Percentiles rank a stretch among this genome's conserved stretches.
Conservation (phyloP, 495 filamentous ascomycete genomes). For the Aspergillus ostianus region DNA sequence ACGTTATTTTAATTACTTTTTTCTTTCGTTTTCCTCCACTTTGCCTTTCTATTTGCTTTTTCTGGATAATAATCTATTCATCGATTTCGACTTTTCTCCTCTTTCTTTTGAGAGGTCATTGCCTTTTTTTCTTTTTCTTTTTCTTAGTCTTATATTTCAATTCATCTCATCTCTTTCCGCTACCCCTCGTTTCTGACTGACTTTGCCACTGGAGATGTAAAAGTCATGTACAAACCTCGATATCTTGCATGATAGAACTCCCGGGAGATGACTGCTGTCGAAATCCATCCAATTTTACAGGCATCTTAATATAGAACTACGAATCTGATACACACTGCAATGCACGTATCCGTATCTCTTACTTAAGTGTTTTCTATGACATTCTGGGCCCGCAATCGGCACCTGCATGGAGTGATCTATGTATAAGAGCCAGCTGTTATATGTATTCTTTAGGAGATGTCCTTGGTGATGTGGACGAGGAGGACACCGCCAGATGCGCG, state of each 20-base stretch:
- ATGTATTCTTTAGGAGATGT: slow-evolving; percentile 21
- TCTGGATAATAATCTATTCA: neutral
- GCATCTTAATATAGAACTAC: neutral
- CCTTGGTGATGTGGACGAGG: slow-evolving; percentile 67
- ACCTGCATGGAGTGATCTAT: neutral
- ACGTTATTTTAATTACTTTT: neutral
- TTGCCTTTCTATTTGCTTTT: neutral
- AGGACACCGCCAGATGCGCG: slow-evolving; percentile 59
- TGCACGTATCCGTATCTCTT: neutral
- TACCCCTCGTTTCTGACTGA: neutral
- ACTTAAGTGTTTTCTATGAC: neutral
- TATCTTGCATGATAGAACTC: neutral
- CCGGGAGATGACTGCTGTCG: neutral
- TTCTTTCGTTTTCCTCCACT: neutral
- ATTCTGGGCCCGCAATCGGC: neutral
- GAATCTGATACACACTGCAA: neutral
- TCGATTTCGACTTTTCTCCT: neutral
- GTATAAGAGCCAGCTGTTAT: neutral
- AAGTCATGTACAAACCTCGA: neutral
- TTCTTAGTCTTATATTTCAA: neutral
- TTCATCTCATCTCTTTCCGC: neutral
- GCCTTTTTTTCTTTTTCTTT: neutral
- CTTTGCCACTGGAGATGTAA: neutral
- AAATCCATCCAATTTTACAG: neutral
- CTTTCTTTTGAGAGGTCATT: neutral